Conservation (phyloP, 2,329 filamentous ascomycete genomes). For the Ilyonectria robusta region DNA sequence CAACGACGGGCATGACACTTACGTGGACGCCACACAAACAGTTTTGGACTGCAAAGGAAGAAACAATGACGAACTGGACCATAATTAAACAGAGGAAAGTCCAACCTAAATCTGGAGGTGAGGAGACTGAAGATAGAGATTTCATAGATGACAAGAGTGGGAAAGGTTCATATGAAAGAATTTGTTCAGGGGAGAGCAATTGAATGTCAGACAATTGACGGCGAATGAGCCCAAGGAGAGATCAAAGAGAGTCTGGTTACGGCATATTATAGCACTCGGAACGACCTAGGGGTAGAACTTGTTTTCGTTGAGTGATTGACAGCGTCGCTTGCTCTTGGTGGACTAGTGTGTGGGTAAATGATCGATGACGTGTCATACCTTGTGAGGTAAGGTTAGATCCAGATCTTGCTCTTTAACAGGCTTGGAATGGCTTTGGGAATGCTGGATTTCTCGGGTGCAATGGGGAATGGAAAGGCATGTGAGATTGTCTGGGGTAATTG, state of each 20-base stretch:
- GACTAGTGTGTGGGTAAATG: conserved; percentile 5
- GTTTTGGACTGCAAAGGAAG: too few species aligned
- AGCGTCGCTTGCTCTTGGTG: background rate
- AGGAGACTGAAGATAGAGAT: background rate
- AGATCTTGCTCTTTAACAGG: conserved; percentile 3
- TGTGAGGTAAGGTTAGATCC: conserved; percentile 18
- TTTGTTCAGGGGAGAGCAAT: background rate
- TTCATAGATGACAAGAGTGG: background rate
- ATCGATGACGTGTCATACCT: conserved; percentile 7
- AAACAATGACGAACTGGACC: too few species aligned
- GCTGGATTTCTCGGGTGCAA: background rate
- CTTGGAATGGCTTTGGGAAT: background rate
- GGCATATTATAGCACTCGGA: background rate
- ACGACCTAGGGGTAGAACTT: background rate
- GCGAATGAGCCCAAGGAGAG: background rate
- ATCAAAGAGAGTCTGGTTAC: background rate
- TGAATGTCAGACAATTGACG: background rate
- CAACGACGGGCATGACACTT: too few species aligned
- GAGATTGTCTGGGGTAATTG: background rate
- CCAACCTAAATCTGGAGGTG: background rate
- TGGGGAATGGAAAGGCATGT: background rate
- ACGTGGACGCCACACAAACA: too few species aligned
- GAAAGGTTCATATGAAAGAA: background rate
- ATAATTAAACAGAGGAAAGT: background rate
- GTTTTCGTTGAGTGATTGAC: background rate